Base-by-base conservation (phyloP, 768 basidiomycete species). In the Lactarius sp. region DNA sequence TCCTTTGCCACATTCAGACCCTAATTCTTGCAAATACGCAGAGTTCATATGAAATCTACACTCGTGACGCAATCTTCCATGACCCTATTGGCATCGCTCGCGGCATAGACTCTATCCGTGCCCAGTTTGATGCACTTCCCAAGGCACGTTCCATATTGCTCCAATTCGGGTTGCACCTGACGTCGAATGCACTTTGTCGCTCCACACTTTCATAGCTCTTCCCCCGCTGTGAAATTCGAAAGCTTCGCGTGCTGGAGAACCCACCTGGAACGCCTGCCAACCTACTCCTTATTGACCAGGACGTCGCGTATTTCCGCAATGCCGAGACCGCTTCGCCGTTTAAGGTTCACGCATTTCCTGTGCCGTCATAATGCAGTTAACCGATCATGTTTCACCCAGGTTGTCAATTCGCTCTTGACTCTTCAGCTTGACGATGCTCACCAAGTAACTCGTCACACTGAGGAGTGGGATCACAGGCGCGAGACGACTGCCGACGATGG, bases 51-150 rank as follows among this genome's bases (percentile, higher is more conserved):
- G 70, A 72, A 59, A 74, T 80, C 9, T 81, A 81, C 56, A 66
- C 77, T 12, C 64, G 70, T 18, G 71, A 80, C 39, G 78, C 78
- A 0, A 69, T 77, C 57, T 81, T 82, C 65, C 62, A 56, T 59
- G 79, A 81, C 65, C 79, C 78, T 13, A 68, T 81, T 51, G 80
- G 80, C 42, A 78, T 80, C 50, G 76, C 79, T 10, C 69, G 75
- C 33, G 80, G 78, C 4, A 50, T 72, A 13, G 71, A 72, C 36
- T 74, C 79, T 10, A 77, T 81, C 46, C 75, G 75, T 20, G 72
- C 77, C 0, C 80, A 80, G 58, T 81, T 81, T 69, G 70, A 80
- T 46, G 80, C 71, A 10, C 70, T 81, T 7, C 73, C 74, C 27
- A 80, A 81, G 74, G 80, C 77, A 44, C 27, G 53, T 34, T 0